Conservation (phyloP, 192 early-diverging fungal genomes). For the Backusella luteola region DNA sequence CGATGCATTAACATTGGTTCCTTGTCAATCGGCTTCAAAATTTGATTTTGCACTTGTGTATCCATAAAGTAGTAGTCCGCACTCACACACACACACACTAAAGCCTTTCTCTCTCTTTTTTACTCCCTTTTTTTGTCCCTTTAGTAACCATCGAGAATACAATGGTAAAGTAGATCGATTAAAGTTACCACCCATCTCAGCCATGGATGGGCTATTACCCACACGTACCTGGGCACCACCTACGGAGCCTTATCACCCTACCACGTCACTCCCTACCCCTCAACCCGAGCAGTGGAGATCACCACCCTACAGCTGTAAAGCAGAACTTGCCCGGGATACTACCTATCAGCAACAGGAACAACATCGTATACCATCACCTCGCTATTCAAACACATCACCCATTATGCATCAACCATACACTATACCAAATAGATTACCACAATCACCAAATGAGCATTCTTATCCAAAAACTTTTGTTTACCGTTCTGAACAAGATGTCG, state of each 20-base stretch:
- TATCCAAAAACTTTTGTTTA: neutral
- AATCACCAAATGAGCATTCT: neutral
- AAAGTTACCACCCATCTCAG: slow-evolving; percentile 18
- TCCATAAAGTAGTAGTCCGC: neutral
- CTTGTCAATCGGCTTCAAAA: slow-evolving; percentile 13
- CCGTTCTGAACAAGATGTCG: slow-evolving; percentile 13
- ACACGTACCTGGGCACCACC: slow-evolving; percentile 16
- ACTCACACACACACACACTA: neutral
- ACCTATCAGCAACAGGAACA: neutral
- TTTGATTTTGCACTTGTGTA: slow-evolving; percentile 4
- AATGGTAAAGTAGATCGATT: slow-evolving; percentile 10
- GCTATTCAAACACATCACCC: slow-evolving; percentile 8
- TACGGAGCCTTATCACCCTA: neutral
- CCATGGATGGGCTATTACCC: slow-evolving; percentile 12
- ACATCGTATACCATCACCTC: neutral
- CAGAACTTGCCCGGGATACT: slow-evolving; percentile 2
- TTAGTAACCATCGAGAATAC: slow-evolving; percentile 3
- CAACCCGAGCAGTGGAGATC: slow-evolving; percentile 12
- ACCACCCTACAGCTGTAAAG: neutral
- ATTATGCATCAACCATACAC: slow-evolving; percentile 2
- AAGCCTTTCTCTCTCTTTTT: neutral
- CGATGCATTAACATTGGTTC: slow-evolving; percentile 20
- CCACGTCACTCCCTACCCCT: neutral
- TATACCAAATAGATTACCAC: slow-evolving; percentile 4
- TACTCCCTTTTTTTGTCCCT: neutral